Conservation (phyloP, 1,139 yeast genomes). For the Lodderomyces pseudojiufengensis region DNA sequence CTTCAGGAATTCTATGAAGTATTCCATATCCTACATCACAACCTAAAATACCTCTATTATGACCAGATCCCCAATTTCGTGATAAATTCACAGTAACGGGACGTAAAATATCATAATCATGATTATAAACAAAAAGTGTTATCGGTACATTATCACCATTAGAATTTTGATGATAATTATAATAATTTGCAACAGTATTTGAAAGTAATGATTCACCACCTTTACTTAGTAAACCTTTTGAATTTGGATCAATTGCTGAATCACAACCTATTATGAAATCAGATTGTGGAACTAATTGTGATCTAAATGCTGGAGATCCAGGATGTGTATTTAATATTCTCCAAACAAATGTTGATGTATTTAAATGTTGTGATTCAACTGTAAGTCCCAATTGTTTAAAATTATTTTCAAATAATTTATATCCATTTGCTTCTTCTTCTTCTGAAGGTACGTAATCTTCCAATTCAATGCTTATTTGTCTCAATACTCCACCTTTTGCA, state of each 20-base stretch:
- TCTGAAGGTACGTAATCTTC: slow-evolving; percentile 16
- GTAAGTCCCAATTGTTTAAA: slow-evolving; percentile 55
- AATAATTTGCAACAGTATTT: slow-evolving; percentile 56
- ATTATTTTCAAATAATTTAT: slow-evolving; percentile 18
- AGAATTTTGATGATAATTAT: slow-evolving; percentile 45
- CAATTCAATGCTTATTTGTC: slow-evolving; percentile 50
- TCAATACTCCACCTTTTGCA: slow-evolving; percentile 76
- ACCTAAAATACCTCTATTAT: slow-evolving; percentile 75
- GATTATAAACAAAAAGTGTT: slow-evolving; percentile 79
- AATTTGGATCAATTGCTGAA: slow-evolving; percentile 49
- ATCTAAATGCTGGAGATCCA: slow-evolving; percentile 79
- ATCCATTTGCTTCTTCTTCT: slow-evolving; percentile 10
- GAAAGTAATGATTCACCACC: slow-evolving; percentile 86
- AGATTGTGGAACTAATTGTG: slow-evolving; percentile 79
- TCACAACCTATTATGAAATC: slow-evolving; percentile 92
- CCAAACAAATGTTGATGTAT: slow-evolving; percentile 82
- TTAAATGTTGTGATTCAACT: slow-evolving; percentile 73
- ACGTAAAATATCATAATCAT: slow-evolving; percentile 77
- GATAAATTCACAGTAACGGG: slow-evolving; percentile 72
- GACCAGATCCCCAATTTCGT: slow-evolving; percentile 44
- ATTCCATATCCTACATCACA: slow-evolving; percentile 95
- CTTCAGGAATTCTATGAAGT: slow-evolving; percentile 78
- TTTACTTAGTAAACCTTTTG: slow-evolving; percentile 60
- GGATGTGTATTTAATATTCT: slow-evolving; percentile 73
- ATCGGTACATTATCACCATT: slow-evolving; percentile 38